Evolutionary conservation across 2,329 filamentous ascomycete species (phyloP).

Genomic region (Aquanectria penicillioides): DNA sequence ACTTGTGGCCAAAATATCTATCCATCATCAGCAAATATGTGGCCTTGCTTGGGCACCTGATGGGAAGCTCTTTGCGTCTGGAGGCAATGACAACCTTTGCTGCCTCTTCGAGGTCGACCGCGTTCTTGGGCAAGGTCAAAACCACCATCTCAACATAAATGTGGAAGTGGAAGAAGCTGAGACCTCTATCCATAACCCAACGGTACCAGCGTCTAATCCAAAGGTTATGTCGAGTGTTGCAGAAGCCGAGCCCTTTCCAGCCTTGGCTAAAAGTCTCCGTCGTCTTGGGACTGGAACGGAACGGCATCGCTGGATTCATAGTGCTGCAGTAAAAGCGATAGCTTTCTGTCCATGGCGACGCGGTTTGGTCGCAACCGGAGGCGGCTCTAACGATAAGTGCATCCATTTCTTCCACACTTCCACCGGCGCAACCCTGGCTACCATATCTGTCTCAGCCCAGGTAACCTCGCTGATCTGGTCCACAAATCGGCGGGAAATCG

Average conservation of each 20-base stretch:
- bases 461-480: constrained; percentile 95
- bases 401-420: constrained; percentile 95
- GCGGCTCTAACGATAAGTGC: constrained; percentile 92
- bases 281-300: constrained; percentile 65
- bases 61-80: constrained; percentile 82
- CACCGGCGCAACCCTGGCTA: constrained; percentile 85
- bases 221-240: neutral
- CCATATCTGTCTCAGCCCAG: constrained; percentile 91
- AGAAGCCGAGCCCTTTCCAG: constrained; percentile 38
- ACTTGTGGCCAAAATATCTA: constrained; percentile 78
- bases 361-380: constrained; percentile 87
- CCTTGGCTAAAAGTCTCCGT: constrained; percentile 50
- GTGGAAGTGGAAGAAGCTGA: constrained; percentile 19
- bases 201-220: neutral
- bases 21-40: constrained; percentile 91
- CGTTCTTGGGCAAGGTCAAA: constrained; percentile 52
- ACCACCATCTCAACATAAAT: constrained; percentile 17
- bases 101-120: constrained; percentile 79
- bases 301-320: constrained; percentile 80
- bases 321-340: constrained; percentile 93
- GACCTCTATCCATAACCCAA: neutral
- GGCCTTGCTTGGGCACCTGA: constrained; percentile 88
- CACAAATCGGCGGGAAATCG: constrained; percentile 84
- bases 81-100: constrained; percentile 92
- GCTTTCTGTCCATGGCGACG: constrained; percentile 96